These are phyloP conservation scores for Sphaerostilbella broomeana DNA, from an alignment of 2,329 filamentous ascomycete genomes.

Conservation along the genomic window DNA sequence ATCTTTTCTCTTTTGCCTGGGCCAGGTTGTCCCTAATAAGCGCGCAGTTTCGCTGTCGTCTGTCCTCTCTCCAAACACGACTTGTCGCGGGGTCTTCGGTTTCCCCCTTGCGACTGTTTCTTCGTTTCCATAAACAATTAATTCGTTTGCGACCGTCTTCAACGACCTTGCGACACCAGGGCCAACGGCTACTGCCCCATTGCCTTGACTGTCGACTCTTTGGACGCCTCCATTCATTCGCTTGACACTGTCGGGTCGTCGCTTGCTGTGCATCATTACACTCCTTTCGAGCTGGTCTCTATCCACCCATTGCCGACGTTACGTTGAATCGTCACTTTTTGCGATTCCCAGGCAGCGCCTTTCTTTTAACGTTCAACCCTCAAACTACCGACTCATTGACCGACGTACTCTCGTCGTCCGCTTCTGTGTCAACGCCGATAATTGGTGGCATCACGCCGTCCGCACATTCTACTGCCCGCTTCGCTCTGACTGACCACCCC, in stretches of 20 bases:
- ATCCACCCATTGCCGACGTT: conserved; percentile 21
- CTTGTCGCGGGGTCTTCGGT: conserved; percentile 21
- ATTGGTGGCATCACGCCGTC: too few relatives aligned
- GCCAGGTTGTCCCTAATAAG: conserved; percentile 14
- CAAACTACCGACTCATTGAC: too few relatives aligned
- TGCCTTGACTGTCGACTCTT: conserved; percentile 36
- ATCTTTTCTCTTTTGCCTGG: conserved; percentile 5
- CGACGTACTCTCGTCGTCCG: conserved; percentile 5
- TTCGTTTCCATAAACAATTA: conserved; percentile 33
- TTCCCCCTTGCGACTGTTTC: conserved; percentile 21
- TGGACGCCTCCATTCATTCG: conserved; percentile 31
- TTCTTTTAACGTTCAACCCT: too few relatives aligned
- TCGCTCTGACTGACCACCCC: conserved; percentile 3
- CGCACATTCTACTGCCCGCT: conserved; percentile 4
- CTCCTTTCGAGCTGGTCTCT: conserved; percentile 43
- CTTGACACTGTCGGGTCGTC: conserved; percentile 38
- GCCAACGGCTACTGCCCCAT: conserved; percentile 14
- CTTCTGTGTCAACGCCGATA: too few relatives aligned
- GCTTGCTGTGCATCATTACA: conserved; percentile 23
- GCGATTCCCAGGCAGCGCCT: conserved; percentile 31
- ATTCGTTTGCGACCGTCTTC: conserved; percentile 15
- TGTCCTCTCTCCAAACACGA: conserved; percentile 6
- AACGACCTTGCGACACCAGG: not conserved
- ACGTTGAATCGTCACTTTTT: conserved; percentile 14
- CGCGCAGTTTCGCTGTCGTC: conserved; percentile 8